Evolutionary conservation across 148 eudicot genomes (phyloP).

Genomic region (Heliosperma pusillum): DNA sequence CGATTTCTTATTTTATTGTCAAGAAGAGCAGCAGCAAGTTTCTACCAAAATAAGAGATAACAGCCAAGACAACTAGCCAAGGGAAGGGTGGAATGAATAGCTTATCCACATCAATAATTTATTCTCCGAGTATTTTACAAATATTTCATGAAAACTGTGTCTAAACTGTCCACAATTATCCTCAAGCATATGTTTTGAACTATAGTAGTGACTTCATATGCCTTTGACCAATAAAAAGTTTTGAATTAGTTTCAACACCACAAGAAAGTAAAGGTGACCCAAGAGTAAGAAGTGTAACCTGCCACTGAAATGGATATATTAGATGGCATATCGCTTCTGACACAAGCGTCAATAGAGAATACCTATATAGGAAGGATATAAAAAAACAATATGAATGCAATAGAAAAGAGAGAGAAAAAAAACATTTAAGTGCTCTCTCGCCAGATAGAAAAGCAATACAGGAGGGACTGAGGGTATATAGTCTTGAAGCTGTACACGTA

Average conservation of each 20-base stretch:
- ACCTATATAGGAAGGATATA: conserved; percentile 38
- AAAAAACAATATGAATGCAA: background rate
- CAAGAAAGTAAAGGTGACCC: background rate
- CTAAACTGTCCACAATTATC: background rate
- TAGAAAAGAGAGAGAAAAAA: background rate
- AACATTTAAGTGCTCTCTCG: background rate
- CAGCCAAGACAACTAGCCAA: background rate
- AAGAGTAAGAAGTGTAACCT: conserved; percentile 41
- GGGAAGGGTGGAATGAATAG: background rate
- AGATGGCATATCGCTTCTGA: conserved; percentile 97
- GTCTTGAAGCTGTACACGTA: conserved; percentile 28
- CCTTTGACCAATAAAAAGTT: background rate
- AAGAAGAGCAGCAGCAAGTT: background rate
- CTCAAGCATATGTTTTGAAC: background rate
- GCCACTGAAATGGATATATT: conserved; percentile 97
- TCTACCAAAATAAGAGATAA: background rate
- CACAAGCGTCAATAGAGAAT: conserved; percentile 82
- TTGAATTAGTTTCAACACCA: background rate
- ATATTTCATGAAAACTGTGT: background rate
- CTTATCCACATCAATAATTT: background rate
- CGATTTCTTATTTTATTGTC: background rate
- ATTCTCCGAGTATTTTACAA: too few relatives aligned
- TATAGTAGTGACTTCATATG: background rate
- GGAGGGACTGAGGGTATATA: background rate
- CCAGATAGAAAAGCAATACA: background rate